A percentile compares a stretch with the other conserved stretches of the same genome.
These are phyloP conservation scores for Myxozyma neotropica DNA, from an alignment of 805 yeast species.

Conservation along the genomic window DNA sequence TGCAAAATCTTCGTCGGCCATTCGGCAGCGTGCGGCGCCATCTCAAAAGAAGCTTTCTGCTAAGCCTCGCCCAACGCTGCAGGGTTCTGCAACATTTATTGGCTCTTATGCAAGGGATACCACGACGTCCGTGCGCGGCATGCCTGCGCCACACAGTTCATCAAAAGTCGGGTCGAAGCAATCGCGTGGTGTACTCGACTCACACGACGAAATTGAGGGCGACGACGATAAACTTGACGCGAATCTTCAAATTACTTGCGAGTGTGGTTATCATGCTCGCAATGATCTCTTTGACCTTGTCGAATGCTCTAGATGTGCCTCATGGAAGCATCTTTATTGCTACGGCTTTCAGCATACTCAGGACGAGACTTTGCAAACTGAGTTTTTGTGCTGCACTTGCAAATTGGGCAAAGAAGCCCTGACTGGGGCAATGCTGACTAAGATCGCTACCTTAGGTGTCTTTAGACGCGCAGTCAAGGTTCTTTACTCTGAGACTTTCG, in stretches of 20 bases:
- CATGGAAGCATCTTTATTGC: slow-evolving; percentile 31
- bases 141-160: background rate
- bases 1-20: background rate
- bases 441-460: slow-evolving; percentile 14
- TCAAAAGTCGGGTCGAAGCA: background rate
- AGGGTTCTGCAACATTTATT: background rate
- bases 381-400: slow-evolving; percentile 23
- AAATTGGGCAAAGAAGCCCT: background rate
- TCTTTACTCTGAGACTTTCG: slow-evolving; percentile 4
- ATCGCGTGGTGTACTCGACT: too few relatives aligned
- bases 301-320: slow-evolving; percentile 26
- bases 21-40: background rate
- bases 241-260: slow-evolving; percentile 15
- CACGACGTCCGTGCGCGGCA: background rate
- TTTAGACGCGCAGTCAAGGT: slow-evolving; percentile 27
- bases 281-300: slow-evolving; percentile 27
- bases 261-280: slow-evolving; percentile 21
- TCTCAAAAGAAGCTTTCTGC: background rate
- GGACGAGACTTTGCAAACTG: slow-evolving; percentile 15
- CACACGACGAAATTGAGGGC: slow-evolving; percentile 1
- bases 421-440: background rate
- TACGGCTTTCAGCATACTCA: slow-evolving; percentile 24
- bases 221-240: background rate
- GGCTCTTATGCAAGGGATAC: slow-evolving; percentile 1
- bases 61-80: background rate